Evolutionary conservation across 139 green algal genomes (phyloP).

Genomic region (Picochlorum sp.): DNA sequence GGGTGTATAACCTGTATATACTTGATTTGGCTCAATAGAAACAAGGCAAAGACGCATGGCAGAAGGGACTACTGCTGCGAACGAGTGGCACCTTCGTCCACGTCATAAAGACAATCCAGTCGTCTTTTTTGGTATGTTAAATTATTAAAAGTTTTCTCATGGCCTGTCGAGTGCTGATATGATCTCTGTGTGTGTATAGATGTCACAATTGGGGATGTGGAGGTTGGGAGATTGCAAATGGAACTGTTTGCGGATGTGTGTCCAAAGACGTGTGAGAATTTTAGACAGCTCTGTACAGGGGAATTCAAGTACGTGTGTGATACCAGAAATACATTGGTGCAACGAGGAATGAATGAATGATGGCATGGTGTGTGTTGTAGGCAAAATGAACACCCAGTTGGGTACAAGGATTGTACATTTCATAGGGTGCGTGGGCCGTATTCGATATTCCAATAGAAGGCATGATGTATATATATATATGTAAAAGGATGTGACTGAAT

Average conservation of each 20-base stretch:
- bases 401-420: conserved; percentile 81
- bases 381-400: conserved; percentile 62
- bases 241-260: conserved; percentile 85
- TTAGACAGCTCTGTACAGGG: conserved; percentile 89
- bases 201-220: conserved; percentile 68
- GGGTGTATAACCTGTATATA: not conserved
- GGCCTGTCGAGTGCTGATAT: no score
- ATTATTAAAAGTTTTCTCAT: not conserved
- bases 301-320: conserved; percentile 56
- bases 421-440: conserved; percentile 48
- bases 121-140: conserved; percentile 81
- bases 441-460: no score
- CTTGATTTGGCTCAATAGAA: not conserved
- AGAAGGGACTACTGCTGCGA: no score
- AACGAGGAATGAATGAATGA: no score
- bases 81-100: no score
- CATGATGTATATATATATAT: not conserved
- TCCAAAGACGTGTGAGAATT: conserved; percentile 83
- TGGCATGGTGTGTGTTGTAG: conserved; percentile 29
- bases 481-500: not conserved
- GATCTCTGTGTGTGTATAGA: conserved; percentile 44
- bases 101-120: conserved; percentile 66
- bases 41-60: not conserved
- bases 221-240: conserved; percentile 76
- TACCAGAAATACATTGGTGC: not conserved